These are phyloP conservation scores for Arabis hirsuta DNA, from an alignment of 345 rosid genomes.

Conservation along the genomic window DNA sequence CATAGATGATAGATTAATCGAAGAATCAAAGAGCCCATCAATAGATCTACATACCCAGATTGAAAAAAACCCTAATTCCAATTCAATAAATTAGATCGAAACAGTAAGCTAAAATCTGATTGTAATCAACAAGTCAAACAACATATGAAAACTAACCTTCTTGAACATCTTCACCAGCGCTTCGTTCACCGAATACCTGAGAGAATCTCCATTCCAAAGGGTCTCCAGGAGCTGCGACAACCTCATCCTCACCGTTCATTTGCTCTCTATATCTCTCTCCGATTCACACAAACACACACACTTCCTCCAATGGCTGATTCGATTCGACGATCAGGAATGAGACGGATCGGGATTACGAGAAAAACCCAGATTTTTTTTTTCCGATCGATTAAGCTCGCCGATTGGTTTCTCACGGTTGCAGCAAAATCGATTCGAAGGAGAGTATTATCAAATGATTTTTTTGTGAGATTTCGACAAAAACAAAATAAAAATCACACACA, in stretches of 20 bases:
- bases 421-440: slow-evolving; percentile 25
- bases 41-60: slow-evolving; percentile 32
- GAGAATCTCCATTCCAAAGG: slow-evolving; percentile 96
- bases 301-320: slow-evolving; percentile 30
- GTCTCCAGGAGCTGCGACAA: slow-evolving; percentile 41
- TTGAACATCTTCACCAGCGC: slow-evolving; percentile 97
- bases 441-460: slow-evolving; percentile 36
- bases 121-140: slow-evolving; percentile 14
- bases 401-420: slow-evolving; percentile 19
- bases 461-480: slow-evolving; percentile 45
- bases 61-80: slow-evolving; percentile 34
- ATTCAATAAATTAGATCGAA: slow-evolving; percentile 27
- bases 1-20: slow-evolving; percentile 3
- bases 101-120: slow-evolving; percentile 11
- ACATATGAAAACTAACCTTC: slow-evolving; percentile 56
- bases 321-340: slow-evolving; percentile 28
- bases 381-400: slow-evolving; percentile 18
- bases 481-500: slow-evolving; percentile 39
- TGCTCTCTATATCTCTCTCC: slow-evolving; percentile 22
- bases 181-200: slow-evolving; percentile 96
- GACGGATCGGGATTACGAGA: slow-evolving; percentile 22
- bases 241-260: slow-evolving; percentile 47
- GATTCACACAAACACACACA: slow-evolving; percentile 14
- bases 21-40: background rate
- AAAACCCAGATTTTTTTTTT: slow-evolving; percentile 1